These are phyloP conservation scores for Lachnellula willkommii DNA, from an alignment of 2,329 filamentous ascomycete species.

Conservation along the genomic window DNA sequence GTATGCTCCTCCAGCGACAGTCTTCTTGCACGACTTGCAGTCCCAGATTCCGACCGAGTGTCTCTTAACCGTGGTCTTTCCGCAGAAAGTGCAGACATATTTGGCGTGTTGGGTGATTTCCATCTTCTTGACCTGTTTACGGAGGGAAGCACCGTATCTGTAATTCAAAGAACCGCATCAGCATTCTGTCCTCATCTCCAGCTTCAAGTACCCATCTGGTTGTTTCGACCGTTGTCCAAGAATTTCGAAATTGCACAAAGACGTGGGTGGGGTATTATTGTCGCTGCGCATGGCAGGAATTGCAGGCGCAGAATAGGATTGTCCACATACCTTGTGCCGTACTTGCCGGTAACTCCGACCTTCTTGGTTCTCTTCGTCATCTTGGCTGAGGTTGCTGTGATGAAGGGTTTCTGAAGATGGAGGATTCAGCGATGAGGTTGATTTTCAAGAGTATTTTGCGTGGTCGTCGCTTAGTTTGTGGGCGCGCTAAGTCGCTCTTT, in stretches of 20 bases:
- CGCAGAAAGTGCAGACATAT: slow-evolving; percentile 98
- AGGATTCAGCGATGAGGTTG: slow-evolving; percentile 15
- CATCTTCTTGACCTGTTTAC: slow-evolving; percentile 99
- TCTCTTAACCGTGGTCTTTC: slow-evolving; percentile 90
- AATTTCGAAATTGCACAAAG: background rate
- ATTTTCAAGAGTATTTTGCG: slow-evolving; percentile 16
- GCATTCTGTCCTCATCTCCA: slow-evolving; percentile 10
- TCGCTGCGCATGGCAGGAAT: slow-evolving; percentile 1
- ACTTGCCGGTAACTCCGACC: slow-evolving; percentile 98
- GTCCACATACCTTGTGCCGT: slow-evolving; percentile 80
- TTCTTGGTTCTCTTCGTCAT: slow-evolving; percentile 98
- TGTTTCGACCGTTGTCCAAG: background rate
- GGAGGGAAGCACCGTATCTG: slow-evolving; percentile 98
- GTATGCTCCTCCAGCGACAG: slow-evolving; percentile 89
- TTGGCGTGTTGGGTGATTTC: slow-evolving; percentile 98
- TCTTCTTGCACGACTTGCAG: slow-evolving; percentile 94
- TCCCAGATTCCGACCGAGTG: slow-evolving; percentile 93
- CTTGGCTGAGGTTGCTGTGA: slow-evolving; percentile 48
- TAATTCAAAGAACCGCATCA: slow-evolving; percentile 19
- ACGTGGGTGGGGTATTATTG: background rate
- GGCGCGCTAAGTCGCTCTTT: slow-evolving; percentile 6
- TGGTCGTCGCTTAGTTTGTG: background rate
- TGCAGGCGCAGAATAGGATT: slow-evolving; percentile 16
- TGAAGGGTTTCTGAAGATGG: slow-evolving; percentile 21
- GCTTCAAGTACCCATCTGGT: background rate